Evolutionary conservation across 140 eudicot species (phyloP).

Genomic region (Oenanthe javanica): DNA sequence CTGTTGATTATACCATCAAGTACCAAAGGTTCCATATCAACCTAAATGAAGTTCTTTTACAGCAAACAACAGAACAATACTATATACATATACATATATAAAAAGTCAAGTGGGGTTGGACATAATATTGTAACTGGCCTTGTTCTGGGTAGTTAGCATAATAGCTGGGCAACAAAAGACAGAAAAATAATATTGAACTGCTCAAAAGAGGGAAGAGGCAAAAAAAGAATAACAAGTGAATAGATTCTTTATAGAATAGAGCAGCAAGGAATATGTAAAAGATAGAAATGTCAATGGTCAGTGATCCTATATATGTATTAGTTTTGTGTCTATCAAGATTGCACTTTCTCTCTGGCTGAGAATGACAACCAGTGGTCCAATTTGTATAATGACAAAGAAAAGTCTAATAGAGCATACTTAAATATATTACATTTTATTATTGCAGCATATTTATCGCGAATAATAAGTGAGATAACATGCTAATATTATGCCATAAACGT

Average conservation of each 20-base stretch:
- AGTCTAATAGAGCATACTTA: background rate
- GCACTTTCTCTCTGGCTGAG: background rate
- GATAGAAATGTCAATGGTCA: constrained; percentile 3
- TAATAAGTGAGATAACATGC: too few relatives aligned
- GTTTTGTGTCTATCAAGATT: background rate
- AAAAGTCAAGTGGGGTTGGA: background rate
- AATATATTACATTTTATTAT: background rate
- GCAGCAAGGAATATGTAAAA: constrained; percentile 3
- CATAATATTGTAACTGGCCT: background rate
- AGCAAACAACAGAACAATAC: background rate
- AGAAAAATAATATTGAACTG: background rate
- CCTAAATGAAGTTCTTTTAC: background rate
- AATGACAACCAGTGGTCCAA: background rate
- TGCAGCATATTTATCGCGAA: too few relatives aligned
- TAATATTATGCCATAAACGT: too few relatives aligned
- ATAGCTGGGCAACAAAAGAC: background rate
- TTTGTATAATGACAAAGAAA: constrained; percentile 1
- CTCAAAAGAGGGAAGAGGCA: background rate
- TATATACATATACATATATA: background rate
- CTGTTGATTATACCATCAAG: constrained; percentile 54
- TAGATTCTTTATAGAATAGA: background rate
- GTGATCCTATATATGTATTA: background rate
- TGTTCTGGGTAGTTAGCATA: constrained; percentile 8
- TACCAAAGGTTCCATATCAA: constrained; percentile 31
- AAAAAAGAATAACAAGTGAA: background rate